Evolutionary conservation across 75 land plant species (phyloP).

Genomic region (Ceratopteris richardii): DNA sequence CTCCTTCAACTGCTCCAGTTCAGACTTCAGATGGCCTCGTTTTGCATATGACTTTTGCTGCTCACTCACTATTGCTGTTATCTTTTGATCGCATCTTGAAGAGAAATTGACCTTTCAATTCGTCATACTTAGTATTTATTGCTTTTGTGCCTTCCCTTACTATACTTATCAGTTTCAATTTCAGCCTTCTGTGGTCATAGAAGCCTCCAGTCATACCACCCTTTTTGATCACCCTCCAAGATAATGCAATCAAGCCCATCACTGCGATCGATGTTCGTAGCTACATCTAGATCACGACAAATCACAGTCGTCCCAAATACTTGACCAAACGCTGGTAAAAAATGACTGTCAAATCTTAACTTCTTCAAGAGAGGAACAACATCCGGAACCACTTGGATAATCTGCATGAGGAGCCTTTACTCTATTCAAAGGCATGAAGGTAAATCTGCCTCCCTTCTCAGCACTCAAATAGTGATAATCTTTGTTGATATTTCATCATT

Average conservation of each 20-base stretch:
- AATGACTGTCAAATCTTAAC: no score
- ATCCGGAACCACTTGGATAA: no score
- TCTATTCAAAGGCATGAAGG: conserved; percentile 98
- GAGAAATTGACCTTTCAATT: conserved; percentile 36
- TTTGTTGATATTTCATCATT: no score
- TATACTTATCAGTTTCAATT: conserved; percentile 68
- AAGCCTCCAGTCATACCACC: conserved; percentile 99
- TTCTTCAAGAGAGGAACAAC: no score
- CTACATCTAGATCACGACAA: no score
- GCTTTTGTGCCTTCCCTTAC: no score
- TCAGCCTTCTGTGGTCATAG: conserved; percentile 83
- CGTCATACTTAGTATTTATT: conserved; percentile 43
- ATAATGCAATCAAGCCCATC: no score
- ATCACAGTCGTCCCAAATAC: no score
- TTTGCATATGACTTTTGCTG: conserved; percentile 80
- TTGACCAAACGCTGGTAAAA: no score
- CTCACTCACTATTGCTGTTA: no score
- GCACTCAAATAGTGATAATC: conserved; percentile 80
- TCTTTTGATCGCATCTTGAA: conserved; percentile 78
- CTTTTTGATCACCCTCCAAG: conserved; percentile 97
- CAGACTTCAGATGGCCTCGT: conserved; percentile 61
- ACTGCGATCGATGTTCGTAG: no score
- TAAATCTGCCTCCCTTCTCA: conserved; percentile 88
- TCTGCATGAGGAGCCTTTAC: no score
- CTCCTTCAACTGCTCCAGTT: conserved; percentile 67